Conservation (phyloP, 2,329 filamentous ascomycete species). For the Helminthosporium solani region DNA sequence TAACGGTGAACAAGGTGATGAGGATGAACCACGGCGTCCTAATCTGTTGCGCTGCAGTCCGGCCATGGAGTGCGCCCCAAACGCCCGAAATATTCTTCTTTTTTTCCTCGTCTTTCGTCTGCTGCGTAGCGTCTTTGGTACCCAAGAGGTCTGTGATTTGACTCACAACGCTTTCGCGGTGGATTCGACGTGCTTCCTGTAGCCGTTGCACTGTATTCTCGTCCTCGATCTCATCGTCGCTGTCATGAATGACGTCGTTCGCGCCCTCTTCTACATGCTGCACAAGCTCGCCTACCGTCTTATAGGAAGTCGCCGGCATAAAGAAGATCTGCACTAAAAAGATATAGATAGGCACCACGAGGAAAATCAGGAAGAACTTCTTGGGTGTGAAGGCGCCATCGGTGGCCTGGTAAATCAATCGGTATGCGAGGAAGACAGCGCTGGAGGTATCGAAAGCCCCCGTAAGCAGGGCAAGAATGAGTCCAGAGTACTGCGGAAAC, state of each 20-base stretch:
- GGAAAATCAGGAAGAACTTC: slow-evolving; percentile 53
- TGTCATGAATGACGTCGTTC: slow-evolving; percentile 51
- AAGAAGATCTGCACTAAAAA: slow-evolving; percentile 48
- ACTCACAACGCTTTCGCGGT: slow-evolving; percentile 63
- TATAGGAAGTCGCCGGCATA: slow-evolving; percentile 52
- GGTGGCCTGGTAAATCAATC: slow-evolving; percentile 49
- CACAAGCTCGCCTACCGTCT: slow-evolving; percentile 73
- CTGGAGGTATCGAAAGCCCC: slow-evolving; percentile 54
- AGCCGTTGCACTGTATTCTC: slow-evolving; percentile 48
- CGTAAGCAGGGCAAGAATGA: slow-evolving; percentile 53
- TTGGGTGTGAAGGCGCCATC: slow-evolving; percentile 46
- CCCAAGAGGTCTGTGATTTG: slow-evolving; percentile 76
- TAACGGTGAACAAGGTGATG: slow-evolving; percentile 74
- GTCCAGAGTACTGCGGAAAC: slow-evolving; percentile 52
- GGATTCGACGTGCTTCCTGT: slow-evolving; percentile 58
- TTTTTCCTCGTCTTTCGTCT: slow-evolving; percentile 65
- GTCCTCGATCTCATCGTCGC: slow-evolving; percentile 57
- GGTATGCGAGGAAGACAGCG: slow-evolving; percentile 51
- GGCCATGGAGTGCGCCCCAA: slow-evolving; percentile 81
- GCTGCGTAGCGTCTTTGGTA: slow-evolving; percentile 61
- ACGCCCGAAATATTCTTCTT: slow-evolving; percentile 73
- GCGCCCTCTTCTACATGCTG: slow-evolving; percentile 61
- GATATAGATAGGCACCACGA: slow-evolving; percentile 50
- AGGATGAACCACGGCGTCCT: slow-evolving; percentile 79
- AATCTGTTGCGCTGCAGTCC: slow-evolving; percentile 71